Evolutionary conservation across 331 rosid species (phyloP).

Genomic region (Rhamnella rubrinervis): DNA sequence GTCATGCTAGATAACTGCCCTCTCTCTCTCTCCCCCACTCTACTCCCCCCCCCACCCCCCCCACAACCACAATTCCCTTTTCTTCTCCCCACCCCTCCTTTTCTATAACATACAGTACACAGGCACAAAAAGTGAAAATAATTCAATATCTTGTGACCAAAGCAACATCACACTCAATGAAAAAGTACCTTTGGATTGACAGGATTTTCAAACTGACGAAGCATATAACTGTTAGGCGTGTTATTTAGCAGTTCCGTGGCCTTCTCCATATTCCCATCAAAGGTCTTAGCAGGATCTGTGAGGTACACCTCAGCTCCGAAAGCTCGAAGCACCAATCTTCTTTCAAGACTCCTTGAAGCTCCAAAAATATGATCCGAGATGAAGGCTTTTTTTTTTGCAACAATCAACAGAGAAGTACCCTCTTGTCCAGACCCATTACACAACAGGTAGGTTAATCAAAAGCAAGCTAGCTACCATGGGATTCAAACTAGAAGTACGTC

Average conservation of each 20-base stretch:
- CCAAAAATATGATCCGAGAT: no score
- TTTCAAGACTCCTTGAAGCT: slow-evolving; percentile 12
- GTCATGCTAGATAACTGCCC: not conserved
- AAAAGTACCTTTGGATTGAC: slow-evolving; percentile 13
- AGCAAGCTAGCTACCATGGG: slow-evolving; percentile 7
- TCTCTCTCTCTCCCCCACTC: slow-evolving; percentile 11
- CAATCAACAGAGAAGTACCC: no score
- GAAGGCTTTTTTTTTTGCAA: no score
- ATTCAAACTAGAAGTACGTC: not conserved
- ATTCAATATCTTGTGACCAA: not conserved
- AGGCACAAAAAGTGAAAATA: not conserved
- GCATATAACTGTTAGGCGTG: slow-evolving; percentile 16
- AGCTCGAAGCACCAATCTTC: slow-evolving; percentile 16
- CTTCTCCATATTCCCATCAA: slow-evolving; percentile 3
- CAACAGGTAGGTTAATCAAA: slow-evolving; percentile 52
- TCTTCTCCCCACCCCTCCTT: not conserved
- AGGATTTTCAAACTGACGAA: slow-evolving; percentile 22
- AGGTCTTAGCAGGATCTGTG: slow-evolving; percentile 7
- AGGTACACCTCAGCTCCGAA: slow-evolving; percentile 22
- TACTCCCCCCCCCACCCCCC: no score
- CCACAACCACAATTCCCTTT: no score
- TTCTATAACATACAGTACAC: no score
- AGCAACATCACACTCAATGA: not conserved
- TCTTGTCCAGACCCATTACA: slow-evolving; percentile 76
- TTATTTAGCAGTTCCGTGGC: not conserved